Percentiles rank a stretch among this genome's conserved stretches.
These are phyloP conservation scores for Colletotrichum noveboracense DNA, from an alignment of 2,329 filamentous ascomycete genomes.

Conservation along the genomic window DNA sequence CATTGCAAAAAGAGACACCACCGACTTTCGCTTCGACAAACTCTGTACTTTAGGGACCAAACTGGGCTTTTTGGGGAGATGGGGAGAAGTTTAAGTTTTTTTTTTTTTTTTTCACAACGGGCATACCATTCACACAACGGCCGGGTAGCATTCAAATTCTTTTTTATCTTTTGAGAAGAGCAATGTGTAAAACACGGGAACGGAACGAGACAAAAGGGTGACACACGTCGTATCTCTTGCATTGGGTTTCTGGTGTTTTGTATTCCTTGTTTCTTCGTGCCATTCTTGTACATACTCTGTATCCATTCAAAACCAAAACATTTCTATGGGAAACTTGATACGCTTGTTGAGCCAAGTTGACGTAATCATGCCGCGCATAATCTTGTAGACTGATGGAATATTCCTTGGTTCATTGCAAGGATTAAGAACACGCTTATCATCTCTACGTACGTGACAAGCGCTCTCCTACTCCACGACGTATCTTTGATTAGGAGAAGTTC, in stretches of 20 bases:
- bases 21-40: neutral
- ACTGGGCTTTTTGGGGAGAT: neutral
- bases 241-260: conserved; percentile 5
- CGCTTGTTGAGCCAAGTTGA: neutral
- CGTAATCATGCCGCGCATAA: neutral
- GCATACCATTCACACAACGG: neutral
- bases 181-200: neutral
- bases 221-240: neutral
- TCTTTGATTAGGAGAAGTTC: too few species aligned
- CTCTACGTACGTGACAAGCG: too few species aligned
- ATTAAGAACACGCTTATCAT: too few species aligned
- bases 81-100: neutral
- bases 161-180: neutral
- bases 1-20: neutral
- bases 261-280: neutral
- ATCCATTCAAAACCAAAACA: neutral
- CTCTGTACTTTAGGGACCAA: neutral
- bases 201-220: neutral
- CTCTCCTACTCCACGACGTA: too few species aligned
- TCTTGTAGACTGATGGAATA: fast-evolving
- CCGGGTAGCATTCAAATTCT: neutral
- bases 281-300: conserved; percentile 17
- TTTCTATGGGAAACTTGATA: neutral
- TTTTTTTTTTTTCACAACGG: neutral
- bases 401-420: too few species aligned